Percentiles rank a stretch among this genome's conserved stretches.
These are phyloP conservation scores for Zygosaccharomyces bailii DNA, from an alignment of 805 yeast species.

Conservation along the genomic window DNA sequence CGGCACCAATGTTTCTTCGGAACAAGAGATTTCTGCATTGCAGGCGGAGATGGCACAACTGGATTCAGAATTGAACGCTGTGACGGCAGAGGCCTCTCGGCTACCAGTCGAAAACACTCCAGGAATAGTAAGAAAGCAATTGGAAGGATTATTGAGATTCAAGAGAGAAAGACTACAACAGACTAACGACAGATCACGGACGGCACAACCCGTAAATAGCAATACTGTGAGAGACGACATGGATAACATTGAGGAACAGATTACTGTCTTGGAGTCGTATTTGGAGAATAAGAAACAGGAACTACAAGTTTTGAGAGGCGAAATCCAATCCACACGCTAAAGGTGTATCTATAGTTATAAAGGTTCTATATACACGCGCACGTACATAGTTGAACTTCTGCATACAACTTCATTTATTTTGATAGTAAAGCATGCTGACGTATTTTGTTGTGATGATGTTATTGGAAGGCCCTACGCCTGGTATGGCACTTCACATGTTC, in stretches of 20 bases:
- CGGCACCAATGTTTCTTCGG: slow-evolving; percentile 41
- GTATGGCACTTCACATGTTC: slow-evolving; percentile 25
- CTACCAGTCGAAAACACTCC: slow-evolving; percentile 17
- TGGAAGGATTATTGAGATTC: slow-evolving; percentile 76
- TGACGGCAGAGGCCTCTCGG: slow-evolving; percentile 42
- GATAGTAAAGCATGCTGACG: neutral
- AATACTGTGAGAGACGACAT: slow-evolving; percentile 58
- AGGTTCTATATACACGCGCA: neutral
- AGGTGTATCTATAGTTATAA: neutral
- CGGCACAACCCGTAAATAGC: slow-evolving; percentile 34
- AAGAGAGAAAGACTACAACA: slow-evolving; percentile 58
- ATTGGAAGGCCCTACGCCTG: neutral
- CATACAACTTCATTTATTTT: slow-evolving; percentile 4
- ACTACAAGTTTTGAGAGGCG: slow-evolving; percentile 46
- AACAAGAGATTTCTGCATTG: slow-evolving; percentile 88
- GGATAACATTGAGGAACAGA: slow-evolving; percentile 72
- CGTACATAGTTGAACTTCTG: slow-evolving; percentile 5
- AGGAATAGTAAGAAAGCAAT: slow-evolving; percentile 52
- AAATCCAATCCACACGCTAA: slow-evolving; percentile 33
- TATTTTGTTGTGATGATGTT: slow-evolving; percentile 2
- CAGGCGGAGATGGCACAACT: slow-evolving; percentile 73
- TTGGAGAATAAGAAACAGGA: slow-evolving; percentile 59
- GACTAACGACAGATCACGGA: slow-evolving; percentile 32
- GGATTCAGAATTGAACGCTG: slow-evolving; percentile 59
- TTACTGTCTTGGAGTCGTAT: slow-evolving; percentile 66